These are phyloP conservation scores for Pseudopediastrum boryanum DNA, from an alignment of 139 green algal genomes.

Conservation along the genomic window DNA sequence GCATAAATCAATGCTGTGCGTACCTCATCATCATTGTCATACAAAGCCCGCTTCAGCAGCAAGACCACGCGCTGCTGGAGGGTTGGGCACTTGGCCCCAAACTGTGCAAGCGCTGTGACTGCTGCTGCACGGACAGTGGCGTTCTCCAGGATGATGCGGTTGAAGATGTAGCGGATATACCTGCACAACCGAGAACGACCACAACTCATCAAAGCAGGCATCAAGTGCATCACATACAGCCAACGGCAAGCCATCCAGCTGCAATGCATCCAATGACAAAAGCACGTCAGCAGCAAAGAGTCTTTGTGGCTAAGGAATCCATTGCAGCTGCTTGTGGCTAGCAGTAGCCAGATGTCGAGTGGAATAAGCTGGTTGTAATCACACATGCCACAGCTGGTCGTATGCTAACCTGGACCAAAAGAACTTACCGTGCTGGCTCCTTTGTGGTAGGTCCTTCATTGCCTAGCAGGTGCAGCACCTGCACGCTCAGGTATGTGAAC, in stretches of 20 bases:
- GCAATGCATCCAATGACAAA: too few species aligned
- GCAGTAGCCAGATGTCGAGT: too few species aligned
- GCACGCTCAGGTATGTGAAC: conserved; percentile 96
- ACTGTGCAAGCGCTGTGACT: conserved; percentile 87
- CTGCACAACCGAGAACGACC: conserved; percentile 71
- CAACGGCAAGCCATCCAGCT: too few species aligned
- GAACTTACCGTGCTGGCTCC: conserved; percentile 54
- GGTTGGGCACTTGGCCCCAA: conserved; percentile 74
- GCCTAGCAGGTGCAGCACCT: conserved; percentile 96
- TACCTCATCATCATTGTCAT: conserved; percentile 98
- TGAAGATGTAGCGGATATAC: conserved; percentile 99
- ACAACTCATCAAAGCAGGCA: too few species aligned
- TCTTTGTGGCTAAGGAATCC: too few species aligned
- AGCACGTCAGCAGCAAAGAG: too few species aligned
- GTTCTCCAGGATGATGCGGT: conserved; percentile 99
- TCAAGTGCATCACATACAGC: too few species aligned
- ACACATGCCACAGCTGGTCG: too few species aligned
- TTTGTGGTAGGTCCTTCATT: conserved; percentile 76
- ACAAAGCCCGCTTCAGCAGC: conserved; percentile 91
- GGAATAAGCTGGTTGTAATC: too few species aligned
- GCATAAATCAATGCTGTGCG: too few species aligned
- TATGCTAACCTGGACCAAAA: background rate
- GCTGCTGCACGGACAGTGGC: conserved; percentile 95
- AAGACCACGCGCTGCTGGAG: conserved; percentile 81
- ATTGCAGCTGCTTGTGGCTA: too few species aligned